phyloP scores from a whole-genome alignment of 495 filamentous ascomycete genomes.

The Lichenothelia convexa region DNA sequence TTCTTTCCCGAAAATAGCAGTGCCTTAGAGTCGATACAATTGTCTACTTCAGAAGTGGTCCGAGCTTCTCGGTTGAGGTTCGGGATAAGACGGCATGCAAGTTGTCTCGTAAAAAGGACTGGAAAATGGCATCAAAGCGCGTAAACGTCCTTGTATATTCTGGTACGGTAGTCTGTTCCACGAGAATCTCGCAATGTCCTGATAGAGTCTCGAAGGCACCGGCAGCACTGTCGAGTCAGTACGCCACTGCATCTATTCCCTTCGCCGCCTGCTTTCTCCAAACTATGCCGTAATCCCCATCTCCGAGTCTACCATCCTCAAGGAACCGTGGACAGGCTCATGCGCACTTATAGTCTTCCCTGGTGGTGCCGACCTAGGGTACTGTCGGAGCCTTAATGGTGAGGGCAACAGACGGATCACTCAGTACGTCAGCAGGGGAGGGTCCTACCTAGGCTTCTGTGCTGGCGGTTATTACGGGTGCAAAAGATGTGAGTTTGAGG shows the following conservation, averaged over 20 bases:
- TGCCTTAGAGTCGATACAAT: neutral
- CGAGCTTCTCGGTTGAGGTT: neutral
- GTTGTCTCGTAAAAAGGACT: neutral
- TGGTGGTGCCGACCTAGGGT: constrained; percentile 86
- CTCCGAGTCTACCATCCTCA: constrained; percentile 56
- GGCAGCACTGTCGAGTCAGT: constrained; percentile 79
- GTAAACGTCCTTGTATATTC: constrained; percentile 16
- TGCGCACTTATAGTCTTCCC: constrained; percentile 85
- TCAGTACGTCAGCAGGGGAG: constrained; percentile 73
- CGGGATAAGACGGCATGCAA: neutral
- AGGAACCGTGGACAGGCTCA: constrained; percentile 77
- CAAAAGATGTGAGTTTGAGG: constrained; percentile 72
- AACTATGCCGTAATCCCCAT: constrained; percentile 86
- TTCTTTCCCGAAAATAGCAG: neutral
- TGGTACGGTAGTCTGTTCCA: constrained; percentile 3
- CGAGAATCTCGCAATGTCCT: neutral
- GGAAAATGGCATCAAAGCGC: constrained; percentile 8
- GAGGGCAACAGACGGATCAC: constrained; percentile 66
- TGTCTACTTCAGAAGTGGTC: constrained; percentile 4
- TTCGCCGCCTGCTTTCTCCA: constrained; percentile 76
- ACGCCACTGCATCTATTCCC: constrained; percentile 70
- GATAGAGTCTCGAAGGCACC: constrained; percentile 33
- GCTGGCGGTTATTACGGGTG: constrained; percentile 88
- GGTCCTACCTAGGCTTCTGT: constrained; percentile 76
- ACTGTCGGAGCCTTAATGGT: constrained; percentile 77